Evolutionary conservation across 1,139 yeast species (phyloP).

Genomic region (Candida pseudoviswanathii): DNA sequence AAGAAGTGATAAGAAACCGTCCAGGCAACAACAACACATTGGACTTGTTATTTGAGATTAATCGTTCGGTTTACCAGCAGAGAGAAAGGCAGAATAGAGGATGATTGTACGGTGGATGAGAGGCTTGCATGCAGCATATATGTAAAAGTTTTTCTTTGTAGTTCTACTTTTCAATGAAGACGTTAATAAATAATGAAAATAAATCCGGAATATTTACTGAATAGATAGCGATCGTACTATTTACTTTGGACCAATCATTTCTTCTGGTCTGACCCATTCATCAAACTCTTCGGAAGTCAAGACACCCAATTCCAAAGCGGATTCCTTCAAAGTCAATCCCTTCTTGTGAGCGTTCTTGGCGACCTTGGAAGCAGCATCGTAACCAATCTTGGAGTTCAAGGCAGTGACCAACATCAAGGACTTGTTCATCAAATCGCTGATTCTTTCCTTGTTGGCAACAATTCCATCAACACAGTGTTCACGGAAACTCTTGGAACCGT

Average conservation of each 20-base stretch:
- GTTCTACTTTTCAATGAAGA: neutral
- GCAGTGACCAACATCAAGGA: conserved; percentile 98
- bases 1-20: conserved; percentile 19
- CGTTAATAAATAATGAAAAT: neutral
- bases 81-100: conserved; percentile 6
- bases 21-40: conserved; percentile 10
- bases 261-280: conserved; percentile 96
- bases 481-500: conserved; percentile 88
- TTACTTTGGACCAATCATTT: conserved; percentile 92
- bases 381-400: conserved; percentile 97
- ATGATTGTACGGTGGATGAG: neutral
- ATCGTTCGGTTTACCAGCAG: conserved; percentile 22
- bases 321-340: conserved; percentile 91
- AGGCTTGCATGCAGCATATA: neutral
- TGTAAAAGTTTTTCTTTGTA: neutral
- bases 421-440: conserved; percentile 84
- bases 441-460: conserved; percentile 83
- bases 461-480: conserved; percentile 94
- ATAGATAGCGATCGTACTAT: conserved; percentile 8
- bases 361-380: conserved; percentile 94
- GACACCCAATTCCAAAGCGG: conserved; percentile 88
- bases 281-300: conserved; percentile 84
- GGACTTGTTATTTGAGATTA: conserved; percentile 24
- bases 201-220: neutral
- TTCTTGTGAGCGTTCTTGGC: conserved; percentile 99